Conservation (phyloP, 768 basidiomycete species). For the Lactarius indigo region DNA sequence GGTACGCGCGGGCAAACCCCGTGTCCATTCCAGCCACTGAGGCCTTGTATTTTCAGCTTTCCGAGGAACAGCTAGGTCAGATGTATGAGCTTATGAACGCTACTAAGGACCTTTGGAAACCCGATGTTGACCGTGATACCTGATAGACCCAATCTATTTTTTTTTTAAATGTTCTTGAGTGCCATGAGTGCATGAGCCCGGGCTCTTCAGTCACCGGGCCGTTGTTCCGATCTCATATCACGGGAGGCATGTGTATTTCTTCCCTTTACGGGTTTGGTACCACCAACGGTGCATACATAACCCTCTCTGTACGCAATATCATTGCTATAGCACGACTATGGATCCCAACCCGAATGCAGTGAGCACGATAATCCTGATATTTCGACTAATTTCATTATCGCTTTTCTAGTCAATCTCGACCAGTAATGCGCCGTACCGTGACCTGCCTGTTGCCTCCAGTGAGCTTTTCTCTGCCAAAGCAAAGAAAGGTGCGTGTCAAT, state of each 20-base stretch:
- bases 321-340: neutral
- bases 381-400: neutral
- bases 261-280: neutral
- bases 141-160: neutral
- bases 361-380: neutral
- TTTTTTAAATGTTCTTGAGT: neutral
- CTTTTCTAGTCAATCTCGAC: neutral
- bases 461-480: neutral
- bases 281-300: neutral
- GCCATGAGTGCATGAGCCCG: no score
- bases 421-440: neutral
- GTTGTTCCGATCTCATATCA: neutral
- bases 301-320: neutral
- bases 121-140: conserved; percentile 27
- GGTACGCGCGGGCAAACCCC: conserved; percentile 39
- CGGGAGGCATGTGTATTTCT: neutral
- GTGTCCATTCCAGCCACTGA: neutral
- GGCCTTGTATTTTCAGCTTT: conserved; percentile 54
- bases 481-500: neutral
- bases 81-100: conserved; percentile 93
- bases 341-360: conserved; percentile 5
- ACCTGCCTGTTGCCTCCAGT: neutral
- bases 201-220: neutral
- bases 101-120: conserved; percentile 84
- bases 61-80: conserved; percentile 86